A percentile compares a stretch with the other conserved stretches of the same genome.
Conservation (phyloP, 305 asterid species). For the Striga hermonthica region DNA sequence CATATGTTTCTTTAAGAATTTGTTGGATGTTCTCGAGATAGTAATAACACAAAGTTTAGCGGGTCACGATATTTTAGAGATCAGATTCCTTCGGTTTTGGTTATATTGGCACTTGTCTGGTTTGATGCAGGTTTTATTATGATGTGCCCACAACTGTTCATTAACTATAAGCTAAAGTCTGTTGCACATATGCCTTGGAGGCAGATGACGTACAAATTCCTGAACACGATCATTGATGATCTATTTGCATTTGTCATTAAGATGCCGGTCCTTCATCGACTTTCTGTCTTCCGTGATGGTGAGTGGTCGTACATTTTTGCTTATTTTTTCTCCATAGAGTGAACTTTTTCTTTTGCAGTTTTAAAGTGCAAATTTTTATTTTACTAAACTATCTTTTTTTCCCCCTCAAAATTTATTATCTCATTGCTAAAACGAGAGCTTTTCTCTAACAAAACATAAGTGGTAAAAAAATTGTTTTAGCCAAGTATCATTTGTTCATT, state of each 20-base stretch:
- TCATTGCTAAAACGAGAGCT: no score
- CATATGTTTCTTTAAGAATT: not conserved
- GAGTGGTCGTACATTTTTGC: constrained; percentile 34
- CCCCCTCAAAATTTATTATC: no score
- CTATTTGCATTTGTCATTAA: constrained; percentile 96
- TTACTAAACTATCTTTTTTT: no score
- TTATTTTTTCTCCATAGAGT: no score
- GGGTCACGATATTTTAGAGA: constrained; percentile 4
- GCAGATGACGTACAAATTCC: constrained; percentile 96
- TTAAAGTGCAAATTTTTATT: no score
- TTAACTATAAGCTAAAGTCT: constrained; percentile 88
- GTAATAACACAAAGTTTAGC: not conserved
- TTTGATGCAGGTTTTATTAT: constrained; percentile 77
- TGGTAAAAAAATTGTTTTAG: no score
- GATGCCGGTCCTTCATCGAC: constrained; percentile 93
- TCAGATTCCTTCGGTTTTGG: not conserved
- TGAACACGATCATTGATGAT: constrained; percentile 92
- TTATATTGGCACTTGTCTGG: not conserved
- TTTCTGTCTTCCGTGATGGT: constrained; percentile 99
- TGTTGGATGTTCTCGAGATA: constrained; percentile 1
- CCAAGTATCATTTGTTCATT: no score
- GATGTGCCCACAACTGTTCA: constrained; percentile 99
- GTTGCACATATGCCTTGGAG: constrained; percentile 99
- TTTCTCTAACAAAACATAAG: no score
- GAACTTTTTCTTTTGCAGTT: no score